Conservation (phyloP, 208 protist genomes). For the Leishmania braziliensis region DNA sequence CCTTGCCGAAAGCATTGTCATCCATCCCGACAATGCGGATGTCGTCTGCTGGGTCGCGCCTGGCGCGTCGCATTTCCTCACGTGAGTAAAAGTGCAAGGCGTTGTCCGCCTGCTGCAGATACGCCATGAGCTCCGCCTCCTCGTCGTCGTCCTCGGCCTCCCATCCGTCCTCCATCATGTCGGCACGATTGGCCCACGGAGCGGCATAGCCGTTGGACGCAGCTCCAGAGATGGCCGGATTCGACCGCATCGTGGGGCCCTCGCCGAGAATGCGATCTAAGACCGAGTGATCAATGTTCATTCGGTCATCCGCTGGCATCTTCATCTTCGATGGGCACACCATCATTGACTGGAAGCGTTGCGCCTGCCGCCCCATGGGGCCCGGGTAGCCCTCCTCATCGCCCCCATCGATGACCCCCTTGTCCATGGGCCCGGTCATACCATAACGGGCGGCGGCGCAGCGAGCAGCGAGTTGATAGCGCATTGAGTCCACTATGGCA, state of each 20-base stretch:
- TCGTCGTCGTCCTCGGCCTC: conserved; percentile 42
- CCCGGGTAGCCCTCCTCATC: conserved; percentile 11
- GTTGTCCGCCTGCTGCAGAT: conserved; percentile 74
- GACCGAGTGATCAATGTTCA: conserved; percentile 11
- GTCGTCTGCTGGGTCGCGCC: conserved; percentile 34
- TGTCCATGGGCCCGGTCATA: not conserved
- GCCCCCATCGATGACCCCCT: not conserved
- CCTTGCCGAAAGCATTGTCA: conserved; percentile 29
- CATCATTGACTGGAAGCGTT: conserved; percentile 20
- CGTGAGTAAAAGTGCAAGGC: conserved; percentile 54
- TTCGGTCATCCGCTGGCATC: not conserved
- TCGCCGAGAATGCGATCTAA: conserved; percentile 38
- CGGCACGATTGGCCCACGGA: conserved; percentile 12
- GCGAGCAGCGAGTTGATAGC: conserved; percentile 3
- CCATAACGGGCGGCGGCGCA: conserved; percentile 1
- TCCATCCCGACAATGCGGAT: conserved; percentile 39
- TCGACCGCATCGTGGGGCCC: not conserved
- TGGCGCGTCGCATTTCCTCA: conserved; percentile 47
- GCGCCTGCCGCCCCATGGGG: conserved; percentile 10
- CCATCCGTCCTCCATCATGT: conserved; percentile 57
- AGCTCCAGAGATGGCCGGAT: not conserved
- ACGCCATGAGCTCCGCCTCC: conserved; percentile 79
- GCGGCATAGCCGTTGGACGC: not conserved
- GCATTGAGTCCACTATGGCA: not conserved
- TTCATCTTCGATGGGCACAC: conserved; percentile 24